Conservation (phyloP, 805 yeast genomes). For the Blastobotrys terrestris region DNA sequence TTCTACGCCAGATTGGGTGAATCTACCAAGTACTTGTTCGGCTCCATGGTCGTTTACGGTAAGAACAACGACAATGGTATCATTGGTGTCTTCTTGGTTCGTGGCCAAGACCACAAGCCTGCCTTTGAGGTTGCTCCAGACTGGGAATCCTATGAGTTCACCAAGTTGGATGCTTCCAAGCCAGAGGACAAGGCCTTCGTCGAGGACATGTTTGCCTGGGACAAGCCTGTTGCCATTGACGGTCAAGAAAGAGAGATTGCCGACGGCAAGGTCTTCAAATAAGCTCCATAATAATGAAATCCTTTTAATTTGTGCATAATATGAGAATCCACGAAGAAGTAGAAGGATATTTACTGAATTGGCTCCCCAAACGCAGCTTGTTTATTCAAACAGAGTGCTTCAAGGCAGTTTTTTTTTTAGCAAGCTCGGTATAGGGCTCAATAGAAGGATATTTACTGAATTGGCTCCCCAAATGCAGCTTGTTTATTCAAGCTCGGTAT, state of each 20-base stretch:
- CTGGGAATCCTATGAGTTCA: conserved; percentile 89
- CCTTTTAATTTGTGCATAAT: too few relatives aligned
- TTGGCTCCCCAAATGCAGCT: too few relatives aligned
- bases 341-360: too few relatives aligned
- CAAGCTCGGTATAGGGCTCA: too few relatives aligned
- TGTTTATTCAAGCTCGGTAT: too few relatives aligned
- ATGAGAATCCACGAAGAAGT: too few relatives aligned
- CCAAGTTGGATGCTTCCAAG: conserved; percentile 73
- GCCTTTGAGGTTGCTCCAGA: conserved; percentile 99
- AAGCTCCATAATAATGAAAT: conserved; percentile 29
- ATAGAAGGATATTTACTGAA: too few relatives aligned
- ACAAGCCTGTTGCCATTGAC: conserved; percentile 75
- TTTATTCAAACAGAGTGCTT: too few relatives aligned
- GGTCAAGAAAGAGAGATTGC: conserved; percentile 84
- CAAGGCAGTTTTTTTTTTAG: too few relatives aligned
- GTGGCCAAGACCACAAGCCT: conserved; percentile 88
- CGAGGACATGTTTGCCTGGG: conserved; percentile 97
- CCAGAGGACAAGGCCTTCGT: conserved; percentile 74
- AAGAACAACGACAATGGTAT: conserved; percentile 98
- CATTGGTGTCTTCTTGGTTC: conserved; percentile 86
- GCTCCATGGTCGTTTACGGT: conserved; percentile 91
- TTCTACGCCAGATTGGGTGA: conserved; percentile 92
- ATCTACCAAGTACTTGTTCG: conserved; percentile 91
- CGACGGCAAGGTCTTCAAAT: conserved; percentile 97
- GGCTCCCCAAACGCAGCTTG: too few relatives aligned